These are phyloP conservation scores for Bipolaris gigantea DNA, from an alignment of 2,329 filamentous ascomycete genomes.

Conservation along the genomic window DNA sequence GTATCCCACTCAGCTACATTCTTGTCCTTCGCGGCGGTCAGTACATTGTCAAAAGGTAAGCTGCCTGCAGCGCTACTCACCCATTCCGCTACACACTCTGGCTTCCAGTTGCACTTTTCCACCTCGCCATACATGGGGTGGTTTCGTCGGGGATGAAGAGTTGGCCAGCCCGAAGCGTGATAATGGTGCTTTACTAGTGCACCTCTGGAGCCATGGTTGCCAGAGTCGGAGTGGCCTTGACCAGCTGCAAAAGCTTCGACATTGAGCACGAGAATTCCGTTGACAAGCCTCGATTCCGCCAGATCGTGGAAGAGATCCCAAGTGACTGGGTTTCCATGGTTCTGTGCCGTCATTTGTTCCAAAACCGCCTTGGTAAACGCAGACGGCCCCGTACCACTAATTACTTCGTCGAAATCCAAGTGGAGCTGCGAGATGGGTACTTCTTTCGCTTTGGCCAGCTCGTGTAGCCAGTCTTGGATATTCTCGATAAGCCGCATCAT, in stretches of 20 bases:
- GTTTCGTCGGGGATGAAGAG: slow-evolving; percentile 64
- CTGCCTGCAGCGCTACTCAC: slow-evolving; percentile 17
- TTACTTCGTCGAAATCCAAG: slow-evolving; percentile 72
- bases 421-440: slow-evolving; percentile 63
- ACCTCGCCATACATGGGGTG: slow-evolving; percentile 72
- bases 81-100: slow-evolving; percentile 66
- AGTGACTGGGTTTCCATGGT: slow-evolving; percentile 52
- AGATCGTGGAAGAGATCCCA: slow-evolving; percentile 70
- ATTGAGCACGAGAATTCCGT: slow-evolving; percentile 66
- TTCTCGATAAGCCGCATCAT: slow-evolving; percentile 70
- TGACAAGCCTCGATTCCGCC: slow-evolving; percentile 65
- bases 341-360: slow-evolving; percentile 60
- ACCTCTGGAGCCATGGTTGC: slow-evolving; percentile 66
- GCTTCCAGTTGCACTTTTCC: slow-evolving; percentile 70
- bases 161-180: slow-evolving; percentile 73
- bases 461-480: slow-evolving; percentile 67
- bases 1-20: slow-evolving; percentile 63
- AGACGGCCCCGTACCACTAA: slow-evolving; percentile 71
- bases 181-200: slow-evolving; percentile 75
- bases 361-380: slow-evolving; percentile 69
- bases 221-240: slow-evolving; percentile 72
- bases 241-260: slow-evolving; percentile 74
- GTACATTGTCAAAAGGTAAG: background rate
- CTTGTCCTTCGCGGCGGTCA: slow-evolving; percentile 50
- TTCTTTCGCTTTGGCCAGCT: slow-evolving; percentile 61